Conservation (phyloP, 2,329 filamentous ascomycete genomes). For the Magnaporthales sp. region DNA sequence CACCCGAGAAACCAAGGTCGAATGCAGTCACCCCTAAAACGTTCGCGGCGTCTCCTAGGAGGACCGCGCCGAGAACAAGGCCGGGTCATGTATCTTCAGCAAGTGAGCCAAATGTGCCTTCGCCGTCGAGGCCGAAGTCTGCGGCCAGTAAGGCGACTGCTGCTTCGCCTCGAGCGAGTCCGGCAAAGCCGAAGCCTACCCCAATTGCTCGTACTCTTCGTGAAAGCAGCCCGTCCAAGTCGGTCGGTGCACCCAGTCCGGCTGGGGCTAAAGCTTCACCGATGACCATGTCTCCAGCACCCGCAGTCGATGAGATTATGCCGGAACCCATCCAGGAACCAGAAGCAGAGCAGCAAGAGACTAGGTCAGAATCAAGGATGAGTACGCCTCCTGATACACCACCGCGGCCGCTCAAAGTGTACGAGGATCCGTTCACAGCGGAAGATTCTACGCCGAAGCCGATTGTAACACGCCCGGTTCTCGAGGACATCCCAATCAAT, state of each 20-base stretch:
- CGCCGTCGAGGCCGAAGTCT: conserved; percentile 26
- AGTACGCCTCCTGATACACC: conserved; percentile 16
- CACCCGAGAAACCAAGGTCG: conserved; percentile 31
- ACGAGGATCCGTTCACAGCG: conserved; percentile 52
- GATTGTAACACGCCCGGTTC: conserved; percentile 36
- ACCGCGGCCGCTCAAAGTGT: conserved; percentile 41
- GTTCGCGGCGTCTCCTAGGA: conserved; percentile 44
- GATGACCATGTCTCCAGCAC: conserved; percentile 6
- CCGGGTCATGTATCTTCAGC: conserved; percentile 39
- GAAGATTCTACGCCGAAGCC: conserved; percentile 38
- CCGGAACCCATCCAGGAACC: conserved; percentile 5
- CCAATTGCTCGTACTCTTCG: conserved; percentile 6
- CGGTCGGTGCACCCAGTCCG: conserved; percentile 45
- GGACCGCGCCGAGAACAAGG: conserved; percentile 34
- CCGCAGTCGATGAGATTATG: conserved; percentile 2
- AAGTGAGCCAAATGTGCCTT: conserved; percentile 41
- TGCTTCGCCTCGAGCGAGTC: conserved; percentile 16
- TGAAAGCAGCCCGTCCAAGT: conserved; percentile 33
- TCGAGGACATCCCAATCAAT: conserved; percentile 53
- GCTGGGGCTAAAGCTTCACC: conserved; percentile 15
- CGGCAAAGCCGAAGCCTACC: conserved; percentile 20
- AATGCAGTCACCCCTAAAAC: conserved; percentile 41
- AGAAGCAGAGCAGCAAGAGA: conserved; percentile 9
- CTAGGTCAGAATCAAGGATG: conserved; percentile 7
- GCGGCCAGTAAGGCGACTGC: conserved; percentile 12